Percentiles rank a stretch among this genome's conserved stretches.
phyloP scores from a whole-genome alignment of 2,329 filamentous ascomycete species.

The Xylariaceae sp. region DNA sequence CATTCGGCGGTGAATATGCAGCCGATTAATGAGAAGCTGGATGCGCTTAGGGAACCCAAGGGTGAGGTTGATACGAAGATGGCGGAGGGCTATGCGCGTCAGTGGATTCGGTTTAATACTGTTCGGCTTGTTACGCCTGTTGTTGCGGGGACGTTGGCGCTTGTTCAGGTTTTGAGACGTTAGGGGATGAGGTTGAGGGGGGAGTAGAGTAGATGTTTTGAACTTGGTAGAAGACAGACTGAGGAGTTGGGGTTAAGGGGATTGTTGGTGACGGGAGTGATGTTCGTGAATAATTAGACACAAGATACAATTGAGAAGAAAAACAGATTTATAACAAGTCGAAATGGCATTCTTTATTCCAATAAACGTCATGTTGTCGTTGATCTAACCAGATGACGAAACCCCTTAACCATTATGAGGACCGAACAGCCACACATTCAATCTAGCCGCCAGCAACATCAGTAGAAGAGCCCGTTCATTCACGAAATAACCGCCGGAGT shows the following conservation, averaged over 20 bases:
- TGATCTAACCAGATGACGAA: not conserved
- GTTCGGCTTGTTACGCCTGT: constrained; percentile 34
- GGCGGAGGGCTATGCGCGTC: constrained; percentile 33
- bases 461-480: not conserved
- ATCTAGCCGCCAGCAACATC: not conserved
- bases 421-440: not conserved
- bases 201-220: too few species aligned
- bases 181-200: constrained; percentile 9
- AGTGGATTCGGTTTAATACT: constrained; percentile 34
- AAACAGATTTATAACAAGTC: too few species aligned
- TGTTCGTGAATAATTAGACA: too few species aligned
- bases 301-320: too few species aligned
- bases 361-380: not conserved
- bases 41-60: constrained; percentile 32
- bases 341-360: too few species aligned
- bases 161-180: constrained; percentile 29
- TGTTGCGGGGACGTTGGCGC: constrained; percentile 32
- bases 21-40: constrained; percentile 45
- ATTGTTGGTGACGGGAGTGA: too few species aligned
- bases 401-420: too few species aligned
- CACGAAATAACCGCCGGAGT: not conserved
- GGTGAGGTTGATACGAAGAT: constrained; percentile 23
- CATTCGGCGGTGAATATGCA: constrained; percentile 48
- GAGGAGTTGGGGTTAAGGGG: too few species aligned
- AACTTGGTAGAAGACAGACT: too few species aligned